Conservation (phyloP, 2,329 filamentous ascomycete genomes). For the Exophiala sp. region DNA sequence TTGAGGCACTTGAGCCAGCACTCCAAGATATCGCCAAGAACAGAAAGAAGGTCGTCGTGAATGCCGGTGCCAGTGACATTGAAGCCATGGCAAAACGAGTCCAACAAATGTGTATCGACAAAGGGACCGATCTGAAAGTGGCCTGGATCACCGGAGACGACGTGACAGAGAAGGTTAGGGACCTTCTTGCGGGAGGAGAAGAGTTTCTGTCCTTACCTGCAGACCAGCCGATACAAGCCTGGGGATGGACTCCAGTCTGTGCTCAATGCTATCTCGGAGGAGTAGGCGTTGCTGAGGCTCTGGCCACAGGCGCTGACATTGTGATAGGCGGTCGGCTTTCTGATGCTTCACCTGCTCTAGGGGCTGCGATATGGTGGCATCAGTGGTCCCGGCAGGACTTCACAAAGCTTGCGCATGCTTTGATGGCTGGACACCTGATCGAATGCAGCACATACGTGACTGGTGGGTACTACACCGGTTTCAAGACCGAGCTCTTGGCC, state of each 20-base stretch:
- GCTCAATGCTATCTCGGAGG: conserved; percentile 35
- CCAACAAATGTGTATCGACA: conserved; percentile 31
- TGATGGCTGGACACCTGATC: conserved; percentile 36
- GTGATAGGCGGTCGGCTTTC: conserved; percentile 41
- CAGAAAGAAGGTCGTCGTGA: conserved; percentile 40
- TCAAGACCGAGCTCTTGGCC: conserved; percentile 33
- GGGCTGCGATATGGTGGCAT: conserved; percentile 40
- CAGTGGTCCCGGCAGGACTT: conserved; percentile 36
- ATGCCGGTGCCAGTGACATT: conserved; percentile 42
- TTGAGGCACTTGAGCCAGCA: conserved; percentile 37
- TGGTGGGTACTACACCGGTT: conserved; percentile 44
- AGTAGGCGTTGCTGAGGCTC: conserved; percentile 36
- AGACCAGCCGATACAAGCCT: conserved; percentile 18
- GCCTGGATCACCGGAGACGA: conserved; percentile 42
- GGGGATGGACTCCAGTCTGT: conserved; percentile 24
- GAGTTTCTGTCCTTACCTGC: neutral
- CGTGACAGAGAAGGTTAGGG: conserved; percentile 34
- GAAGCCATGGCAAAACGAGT: conserved; percentile 22
- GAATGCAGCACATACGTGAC: conserved; percentile 40
- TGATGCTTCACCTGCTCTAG: conserved; percentile 41
- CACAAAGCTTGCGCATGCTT: conserved; percentile 37
- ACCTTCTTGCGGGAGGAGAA: neutral
- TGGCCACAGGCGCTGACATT: conserved; percentile 40
- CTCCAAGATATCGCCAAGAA: conserved; percentile 36
- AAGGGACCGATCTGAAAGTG: conserved; percentile 34